Evolutionary conservation across 2,329 filamentous ascomycete species (phyloP), one percentile per base, ranked within the genome.

Genomic region (Colletotrichum viniferum): DNA sequence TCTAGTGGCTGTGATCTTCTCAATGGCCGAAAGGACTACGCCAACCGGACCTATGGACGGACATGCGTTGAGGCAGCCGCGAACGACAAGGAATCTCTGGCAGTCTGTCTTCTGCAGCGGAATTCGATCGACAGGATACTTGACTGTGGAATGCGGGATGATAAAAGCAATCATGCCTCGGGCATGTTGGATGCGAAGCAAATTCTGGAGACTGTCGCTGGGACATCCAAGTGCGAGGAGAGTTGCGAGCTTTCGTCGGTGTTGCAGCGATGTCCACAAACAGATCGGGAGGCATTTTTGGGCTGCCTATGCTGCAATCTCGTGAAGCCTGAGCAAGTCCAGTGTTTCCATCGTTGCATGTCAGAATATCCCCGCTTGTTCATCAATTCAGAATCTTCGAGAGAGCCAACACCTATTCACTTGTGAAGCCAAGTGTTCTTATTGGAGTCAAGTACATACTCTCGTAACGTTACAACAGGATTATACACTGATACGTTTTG

Each of bases 91-190:
- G n/a, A 48, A 21, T 12, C n/a, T 48, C 5, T 48, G 43, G 43
- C 18, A 13, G n/a, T 48, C 5, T 48, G 43, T 3, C 43, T 48
- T 13, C n/a, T 48, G 10, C 43, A 21, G 5, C 0, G 43, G 43
- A 48, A 48, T 48, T 48, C 43, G 10, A 48, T 48, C 10, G 43
- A 13, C n/a, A 48, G 1, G 5, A 48, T 48, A 48, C 43, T 48
- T 13, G 10, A 13, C 18, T 48, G 43, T 21, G 10, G n/a, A 0
- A 2, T 21, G 0, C 10, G 43, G n/a, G n/a, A 48, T 0, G 43
- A 48, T 10, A 48, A 13, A 0, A 21, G n/a, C n/a, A 48, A 21
- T 48, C n/a, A 21, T 7, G n/a, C 18, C 13, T 48, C 43, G 43
- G 43, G 43, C 10, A 21, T 48, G 43, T 21, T 48, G 5, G 5